These are phyloP conservation scores for Aspergillus glaucus DNA, from an alignment of 2,329 filamentous ascomycete genomes.

Conservation along the genomic window DNA sequence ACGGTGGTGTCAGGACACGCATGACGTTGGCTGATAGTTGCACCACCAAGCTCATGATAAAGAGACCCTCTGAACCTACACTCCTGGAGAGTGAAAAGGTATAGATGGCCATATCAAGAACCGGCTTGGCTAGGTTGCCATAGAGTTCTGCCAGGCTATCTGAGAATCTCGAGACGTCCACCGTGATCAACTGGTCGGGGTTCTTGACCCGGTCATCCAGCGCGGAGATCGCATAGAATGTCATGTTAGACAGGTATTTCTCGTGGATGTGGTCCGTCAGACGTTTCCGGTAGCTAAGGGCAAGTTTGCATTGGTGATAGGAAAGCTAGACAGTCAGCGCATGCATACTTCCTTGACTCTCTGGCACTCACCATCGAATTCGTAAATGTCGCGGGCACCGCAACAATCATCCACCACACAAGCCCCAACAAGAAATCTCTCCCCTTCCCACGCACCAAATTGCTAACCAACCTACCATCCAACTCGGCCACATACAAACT, in stretches of 20 bases:
- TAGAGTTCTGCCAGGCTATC: slow-evolving; percentile 93
- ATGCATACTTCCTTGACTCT: neutral
- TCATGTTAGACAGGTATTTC: slow-evolving; percentile 94
- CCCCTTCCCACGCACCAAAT: slow-evolving; percentile 81
- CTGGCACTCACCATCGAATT: slow-evolving; percentile 78
- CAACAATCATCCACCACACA: slow-evolving; percentile 98
- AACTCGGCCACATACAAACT: slow-evolving; percentile 94
- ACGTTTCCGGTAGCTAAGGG: slow-evolving; percentile 84
- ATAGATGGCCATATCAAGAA: slow-evolving; percentile 94
- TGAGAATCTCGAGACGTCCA: slow-evolving; percentile 93
- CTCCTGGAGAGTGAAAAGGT: slow-evolving; percentile 89
- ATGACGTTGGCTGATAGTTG: slow-evolving; percentile 89
- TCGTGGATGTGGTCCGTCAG: slow-evolving; percentile 94
- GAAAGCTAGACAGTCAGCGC: slow-evolving; percentile 58
- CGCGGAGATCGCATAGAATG: slow-evolving; percentile 92
- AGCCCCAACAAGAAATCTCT: slow-evolving; percentile 82
- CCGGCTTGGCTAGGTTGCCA: slow-evolving; percentile 89
- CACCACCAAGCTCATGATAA: slow-evolving; percentile 90
- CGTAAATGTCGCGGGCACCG: slow-evolving; percentile 91
- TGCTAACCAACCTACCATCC: slow-evolving; percentile 89
- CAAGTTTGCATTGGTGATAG: slow-evolving; percentile 93
- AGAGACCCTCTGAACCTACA: slow-evolving; percentile 91
- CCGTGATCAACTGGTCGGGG: slow-evolving; percentile 92
- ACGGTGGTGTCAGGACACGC: slow-evolving; percentile 89
- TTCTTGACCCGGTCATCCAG: slow-evolving; percentile 98